A percentile compares a stretch with the other conserved stretches of the same genome.
Conservation (phyloP, 1,139 yeast genomes). For the Torulaspora pretoriensis region DNA sequence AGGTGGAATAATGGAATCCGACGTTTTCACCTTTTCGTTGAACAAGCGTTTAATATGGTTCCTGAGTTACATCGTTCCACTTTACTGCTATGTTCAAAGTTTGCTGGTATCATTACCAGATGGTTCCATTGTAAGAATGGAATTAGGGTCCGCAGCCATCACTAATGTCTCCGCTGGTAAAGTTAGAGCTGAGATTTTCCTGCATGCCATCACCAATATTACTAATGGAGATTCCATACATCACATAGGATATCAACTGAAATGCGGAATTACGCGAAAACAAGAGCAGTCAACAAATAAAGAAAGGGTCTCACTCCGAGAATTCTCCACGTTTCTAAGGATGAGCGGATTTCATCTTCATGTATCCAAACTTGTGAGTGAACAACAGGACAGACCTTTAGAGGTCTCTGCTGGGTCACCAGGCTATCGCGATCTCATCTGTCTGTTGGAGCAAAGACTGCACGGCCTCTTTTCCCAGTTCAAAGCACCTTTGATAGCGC, state of each 20-base stretch:
- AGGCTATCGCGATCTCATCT: conserved; percentile 2
- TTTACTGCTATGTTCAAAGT: conserved; percentile 20
- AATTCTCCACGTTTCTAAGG: conserved; percentile 19
- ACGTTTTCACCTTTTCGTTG: conserved; percentile 3
- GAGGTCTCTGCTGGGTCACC: not conserved
- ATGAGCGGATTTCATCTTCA: conserved; percentile 19
- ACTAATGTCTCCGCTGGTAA: conserved; percentile 14
- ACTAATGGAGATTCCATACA: conserved; percentile 19
- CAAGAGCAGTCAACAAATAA: conserved; percentile 1
- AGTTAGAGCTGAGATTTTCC: conserved; percentile 19
- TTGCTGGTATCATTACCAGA: conserved; percentile 13
- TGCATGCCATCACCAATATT: conserved; percentile 18
- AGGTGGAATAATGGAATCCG: not conserved
- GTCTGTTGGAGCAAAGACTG: conserved; percentile 6
- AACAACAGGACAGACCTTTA: not conserved
- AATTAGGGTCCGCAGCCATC: conserved; percentile 20
- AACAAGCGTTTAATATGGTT: conserved; percentile 7
- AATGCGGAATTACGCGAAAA: conserved; percentile 15
- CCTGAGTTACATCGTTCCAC: conserved; percentile 16
- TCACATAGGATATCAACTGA: conserved; percentile 21
- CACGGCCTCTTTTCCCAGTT: conserved; percentile 5
- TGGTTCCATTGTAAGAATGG: conserved; percentile 14
- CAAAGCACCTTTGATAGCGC: conserved; percentile 13
- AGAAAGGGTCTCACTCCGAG: conserved; percentile 11
- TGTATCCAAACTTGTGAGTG: conserved; percentile 4